phyloP scores from a whole-genome alignment of 2,329 filamentous ascomycete species.

The Colletotrichum sp. region DNA sequence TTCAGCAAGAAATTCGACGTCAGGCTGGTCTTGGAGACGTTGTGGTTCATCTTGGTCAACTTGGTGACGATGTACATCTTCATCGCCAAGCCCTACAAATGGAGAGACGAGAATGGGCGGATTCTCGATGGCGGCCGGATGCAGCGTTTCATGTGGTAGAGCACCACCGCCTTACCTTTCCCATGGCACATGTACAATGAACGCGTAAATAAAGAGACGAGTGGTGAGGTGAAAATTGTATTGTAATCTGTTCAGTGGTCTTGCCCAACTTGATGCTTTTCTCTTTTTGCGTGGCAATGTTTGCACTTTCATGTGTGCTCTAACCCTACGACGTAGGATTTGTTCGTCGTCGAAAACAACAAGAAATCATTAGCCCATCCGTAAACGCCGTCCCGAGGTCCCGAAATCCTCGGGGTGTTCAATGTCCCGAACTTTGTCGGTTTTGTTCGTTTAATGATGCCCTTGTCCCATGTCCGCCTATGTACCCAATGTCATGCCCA shows the following conservation, averaged over 20 bases:
- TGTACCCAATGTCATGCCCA: not conserved
- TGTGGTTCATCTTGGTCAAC: conserved; percentile 73
- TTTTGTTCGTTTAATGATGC: conserved; percentile 4
- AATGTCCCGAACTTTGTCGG: not conserved
- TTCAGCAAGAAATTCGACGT: conserved; percentile 41
- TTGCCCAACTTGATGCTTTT: conserved; percentile 3
- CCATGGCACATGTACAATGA: not conserved
- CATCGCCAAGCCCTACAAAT: conserved; percentile 69
- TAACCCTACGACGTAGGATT: not conserved
- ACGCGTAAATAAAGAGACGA: not conserved
- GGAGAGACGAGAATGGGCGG: conserved; percentile 59
- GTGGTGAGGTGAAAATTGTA: not conserved
- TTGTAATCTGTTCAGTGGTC: not conserved
- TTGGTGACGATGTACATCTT: conserved; percentile 73
- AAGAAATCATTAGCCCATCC: not conserved
- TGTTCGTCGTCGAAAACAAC: not conserved
- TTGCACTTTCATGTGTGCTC: conserved; percentile 14
- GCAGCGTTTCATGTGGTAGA: conserved; percentile 85
- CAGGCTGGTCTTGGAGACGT: conserved; percentile 64
- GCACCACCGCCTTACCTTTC: rapidly evolving
- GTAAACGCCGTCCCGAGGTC: not conserved
- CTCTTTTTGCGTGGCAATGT: not conserved
- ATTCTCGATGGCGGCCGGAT: conserved; percentile 59
- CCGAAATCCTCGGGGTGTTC: not conserved
- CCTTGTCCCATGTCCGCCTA: not conserved